Conservation (phyloP, 441 rosid genomes). For the Mallotus japonicus region DNA sequence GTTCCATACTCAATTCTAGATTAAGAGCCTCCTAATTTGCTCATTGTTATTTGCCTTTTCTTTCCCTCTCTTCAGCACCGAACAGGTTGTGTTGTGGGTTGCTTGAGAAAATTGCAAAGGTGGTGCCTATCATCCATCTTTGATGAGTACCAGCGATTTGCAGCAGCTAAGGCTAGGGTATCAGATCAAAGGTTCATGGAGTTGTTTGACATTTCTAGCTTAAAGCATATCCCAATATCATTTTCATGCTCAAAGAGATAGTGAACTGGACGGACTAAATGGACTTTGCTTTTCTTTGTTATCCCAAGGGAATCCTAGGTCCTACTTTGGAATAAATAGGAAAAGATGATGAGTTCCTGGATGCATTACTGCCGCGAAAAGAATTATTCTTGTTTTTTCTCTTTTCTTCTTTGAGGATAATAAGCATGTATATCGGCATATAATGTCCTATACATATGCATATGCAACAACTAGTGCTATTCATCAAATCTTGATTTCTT, state of each 20-base stretch:
- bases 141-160: conserved; percentile 78
- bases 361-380: conserved; percentile 34
- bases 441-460: conserved; percentile 2
- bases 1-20: background rate
- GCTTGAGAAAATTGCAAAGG: conserved; percentile 85
- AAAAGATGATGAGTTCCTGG: conserved; percentile 42
- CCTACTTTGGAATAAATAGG: conserved; percentile 40
- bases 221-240: conserved; percentile 62
- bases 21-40: background rate
- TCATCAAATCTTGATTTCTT: conserved; percentile 12
- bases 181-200: conserved; percentile 75
- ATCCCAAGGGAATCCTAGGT: conserved; percentile 26
- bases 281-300: conserved; percentile 23
- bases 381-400: conserved; percentile 29
- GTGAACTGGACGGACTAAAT: conserved; percentile 21
- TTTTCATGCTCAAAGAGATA: conserved; percentile 64
- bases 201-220: conserved; percentile 51
- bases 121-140: conserved; percentile 86
- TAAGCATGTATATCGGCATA: conserved; percentile 10
- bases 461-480: conserved; percentile 14
- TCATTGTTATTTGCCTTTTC: background rate
- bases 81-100: conserved; percentile 92
- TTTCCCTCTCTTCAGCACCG: conserved; percentile 63
- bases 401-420: conserved; percentile 23
- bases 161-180: conserved; percentile 65